Evolutionary conservation across 345 rosid species (phyloP), one percentile per base, ranked within the genome.

Genomic region (Hibiscus mutabilis): DNA sequence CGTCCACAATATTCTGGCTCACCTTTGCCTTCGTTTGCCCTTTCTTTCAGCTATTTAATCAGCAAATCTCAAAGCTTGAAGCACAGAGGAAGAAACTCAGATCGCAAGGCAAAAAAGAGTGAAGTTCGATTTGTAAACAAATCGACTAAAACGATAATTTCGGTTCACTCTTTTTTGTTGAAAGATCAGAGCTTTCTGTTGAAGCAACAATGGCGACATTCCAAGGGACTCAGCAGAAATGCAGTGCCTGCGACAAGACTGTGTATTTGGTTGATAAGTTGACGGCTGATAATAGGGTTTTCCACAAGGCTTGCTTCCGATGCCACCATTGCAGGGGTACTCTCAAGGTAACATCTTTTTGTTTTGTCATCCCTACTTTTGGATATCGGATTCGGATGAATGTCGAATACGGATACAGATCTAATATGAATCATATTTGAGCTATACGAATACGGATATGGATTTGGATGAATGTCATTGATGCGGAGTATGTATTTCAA

Each of bases 251-350:
- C 77, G 82, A 82, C 24, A 88, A 80, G 61, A 86, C 88, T 1
- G 87, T 88, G 55, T 88, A 88, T 74, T 79, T 86, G 69, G 90
- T 86, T 8, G 92, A 86, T 35, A 86, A 83, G 73, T 55, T 88
- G 21, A 88, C 86, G 19, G 81, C 84, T 70, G 18, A 16, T 49
- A 84, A 79, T 69, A 76, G 90, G 74, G 62, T 80, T 63, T 88
- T 42, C 62, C 88, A 88, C 64, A 86, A 83, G 75, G 75, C 86
- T 58, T 88, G 92, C 78, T 88, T 88, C 77, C 74, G 87, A 33
- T 88, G 90, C 84, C 85, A 84, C 83, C 88, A 88, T 69, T 88
- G 92, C 80, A 80, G 59, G 16, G 78, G 86, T 24, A 86, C 90
- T 47, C 90, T 88, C 59, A 84, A 84, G 88, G 90, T 85, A 52